Base-by-base conservation (phyloP, 1,284 basidiomycete genomes). In the Anthracocystis panici-leucophaei region DNA sequence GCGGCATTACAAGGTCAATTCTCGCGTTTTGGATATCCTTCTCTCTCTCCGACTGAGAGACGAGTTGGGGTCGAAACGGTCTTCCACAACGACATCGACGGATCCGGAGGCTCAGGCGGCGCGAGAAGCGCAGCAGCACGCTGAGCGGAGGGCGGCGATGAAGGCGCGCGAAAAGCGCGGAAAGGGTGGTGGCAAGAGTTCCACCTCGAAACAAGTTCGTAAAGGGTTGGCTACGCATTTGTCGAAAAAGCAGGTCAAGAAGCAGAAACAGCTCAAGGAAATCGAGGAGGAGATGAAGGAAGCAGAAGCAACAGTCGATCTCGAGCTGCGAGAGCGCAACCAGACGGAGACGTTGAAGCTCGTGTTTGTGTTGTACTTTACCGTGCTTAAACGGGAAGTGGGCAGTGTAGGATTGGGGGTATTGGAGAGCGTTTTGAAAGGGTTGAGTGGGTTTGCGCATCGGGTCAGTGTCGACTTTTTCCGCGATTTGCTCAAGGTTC, bases 391-490 rank as follows among this genome's bases (percentile, higher is more conserved):
- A 87, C 91, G 91, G 81, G 90, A 93, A 16, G 52, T 73, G 29
- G 74, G 68, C 0, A 7, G 41, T 1, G 88, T 88, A n/a, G 91
- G 91, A 18, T 92, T 91, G 4, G 91, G 92, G 7, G 89, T 99
- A 10, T 88, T 99, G 21, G 92, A 94, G 12, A 90, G 93, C 27
- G 95, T 95, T 29, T 88, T 99, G 74, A 91, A 92, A 82, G 97
- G 97, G 68, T 92, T 99, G 79, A 91, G 94, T 6, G 91, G 91
- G 86, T 99, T 93, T 82, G 92, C 96, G 0, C 97, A 99, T 85
- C 89, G 97, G 62, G 94, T 99, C 86, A 99, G 97, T 86, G 90
- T 99, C 79, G 97, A 99, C 85, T 99, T 99, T 87, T 99, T 99
- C 90, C 91, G 92, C 77, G 97, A 99, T 86, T 88, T 99, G 50